Percentiles rank a stretch among this genome's conserved stretches.
These are phyloP conservation scores for Clonostachys chloroleuca DNA, from an alignment of 2,329 filamentous ascomycete species.

Conservation along the genomic window DNA sequence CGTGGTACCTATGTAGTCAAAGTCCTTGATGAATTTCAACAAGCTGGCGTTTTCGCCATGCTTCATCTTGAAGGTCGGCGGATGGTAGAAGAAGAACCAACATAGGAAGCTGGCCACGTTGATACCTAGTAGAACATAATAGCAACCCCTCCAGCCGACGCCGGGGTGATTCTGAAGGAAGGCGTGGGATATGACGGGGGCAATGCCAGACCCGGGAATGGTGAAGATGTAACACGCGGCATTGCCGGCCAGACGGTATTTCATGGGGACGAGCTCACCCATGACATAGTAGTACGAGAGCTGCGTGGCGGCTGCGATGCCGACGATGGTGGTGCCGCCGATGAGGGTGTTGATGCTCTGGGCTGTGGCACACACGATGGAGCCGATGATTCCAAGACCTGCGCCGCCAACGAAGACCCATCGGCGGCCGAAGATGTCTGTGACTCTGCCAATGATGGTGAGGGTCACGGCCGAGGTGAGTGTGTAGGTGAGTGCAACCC, in stretches of 20 bases:
- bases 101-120: conserved; percentile 15
- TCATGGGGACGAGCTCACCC: conserved; percentile 31
- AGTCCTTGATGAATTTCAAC: conserved; percentile 15
- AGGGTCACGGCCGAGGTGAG: conserved; percentile 24
- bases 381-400: conserved; percentile 22
- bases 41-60: conserved; percentile 14
- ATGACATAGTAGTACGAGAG: conserved; percentile 28
- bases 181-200: conserved; percentile 13
- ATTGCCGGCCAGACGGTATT: conserved; percentile 20
- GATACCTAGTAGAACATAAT: conserved; percentile 24
- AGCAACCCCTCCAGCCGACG: conserved; percentile 20
- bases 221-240: conserved; percentile 20
- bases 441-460: conserved; percentile 24
- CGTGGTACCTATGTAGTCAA: conserved; percentile 22
- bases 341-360: conserved; percentile 31
- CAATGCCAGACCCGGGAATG: conserved; percentile 19
- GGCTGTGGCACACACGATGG: conserved; percentile 29
- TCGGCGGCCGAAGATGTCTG: conserved; percentile 31
- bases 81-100: conserved; percentile 21
- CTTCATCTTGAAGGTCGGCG: conserved; percentile 22
- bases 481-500: conserved; percentile 20
- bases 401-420: conserved; percentile 29
- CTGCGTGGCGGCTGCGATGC: conserved; percentile 29
- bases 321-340: conserved; percentile 28
- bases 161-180: conserved; percentile 15